These are phyloP conservation scores for Gentiana dahurica DNA, from an alignment of 257 asterid genomes.

Conservation along the genomic window DNA sequence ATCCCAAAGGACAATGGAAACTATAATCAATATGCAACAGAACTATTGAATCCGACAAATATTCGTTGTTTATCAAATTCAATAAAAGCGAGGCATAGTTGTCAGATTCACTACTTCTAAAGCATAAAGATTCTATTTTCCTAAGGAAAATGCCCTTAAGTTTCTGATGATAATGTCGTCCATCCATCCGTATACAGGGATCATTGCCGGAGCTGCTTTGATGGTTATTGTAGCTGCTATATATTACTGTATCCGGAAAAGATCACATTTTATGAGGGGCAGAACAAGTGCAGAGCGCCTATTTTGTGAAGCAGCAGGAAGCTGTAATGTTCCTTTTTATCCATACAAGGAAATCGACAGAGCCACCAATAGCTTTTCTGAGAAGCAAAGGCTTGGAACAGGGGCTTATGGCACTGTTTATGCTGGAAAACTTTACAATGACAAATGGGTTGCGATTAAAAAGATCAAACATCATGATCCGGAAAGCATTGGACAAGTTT, in stretches of 20 bases:
- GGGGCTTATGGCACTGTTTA: constrained; percentile 97
- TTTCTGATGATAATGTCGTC: background rate
- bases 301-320: constrained; percentile 61
- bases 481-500: constrained; percentile 63
- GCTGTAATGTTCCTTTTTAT: constrained; percentile 44
- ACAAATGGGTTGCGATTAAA: constrained; percentile 72
- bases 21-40: too few species aligned
- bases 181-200: constrained; percentile 28
- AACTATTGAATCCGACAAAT: too few species aligned
- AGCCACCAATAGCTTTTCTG: constrained; percentile 65
- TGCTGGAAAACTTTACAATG: constrained; percentile 69
- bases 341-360: constrained; percentile 68
- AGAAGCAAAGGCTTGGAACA: constrained; percentile 69
- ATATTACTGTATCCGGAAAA: constrained; percentile 35
- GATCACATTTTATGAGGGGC: constrained; percentile 30
- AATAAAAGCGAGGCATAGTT: too few species aligned
- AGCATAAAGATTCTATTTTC: too few species aligned
- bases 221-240: constrained; percentile 25
- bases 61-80: too few species aligned
- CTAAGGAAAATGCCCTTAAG: too few species aligned
- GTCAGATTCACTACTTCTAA: too few species aligned
- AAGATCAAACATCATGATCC: constrained; percentile 54
- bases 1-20: too few species aligned
- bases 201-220: constrained; percentile 53
- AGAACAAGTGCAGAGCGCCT: constrained; percentile 50